Conservation (phyloP, 768 basidiomycete species). For the Russula sp. region DNA sequence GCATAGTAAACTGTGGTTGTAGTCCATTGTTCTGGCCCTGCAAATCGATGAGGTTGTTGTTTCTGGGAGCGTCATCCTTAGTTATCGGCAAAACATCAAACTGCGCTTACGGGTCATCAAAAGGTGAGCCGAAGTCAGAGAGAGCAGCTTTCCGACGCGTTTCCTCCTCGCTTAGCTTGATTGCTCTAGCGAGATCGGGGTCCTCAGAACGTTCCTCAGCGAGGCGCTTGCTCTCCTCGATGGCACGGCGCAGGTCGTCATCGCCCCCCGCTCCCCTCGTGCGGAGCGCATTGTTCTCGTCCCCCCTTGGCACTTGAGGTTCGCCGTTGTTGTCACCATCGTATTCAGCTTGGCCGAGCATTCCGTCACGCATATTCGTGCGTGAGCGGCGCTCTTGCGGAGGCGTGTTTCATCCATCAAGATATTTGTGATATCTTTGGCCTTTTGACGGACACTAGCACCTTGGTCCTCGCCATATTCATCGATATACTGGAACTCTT, state of each 20-base stretch:
- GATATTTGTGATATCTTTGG: slow-evolving; percentile 96
- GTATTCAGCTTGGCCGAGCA: slow-evolving; percentile 59
- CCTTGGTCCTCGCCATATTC: slow-evolving; percentile 96
- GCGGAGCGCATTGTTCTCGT: slow-evolving; percentile 35
- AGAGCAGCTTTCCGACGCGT: slow-evolving; percentile 61
- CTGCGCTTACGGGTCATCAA: slow-evolving; percentile 77
- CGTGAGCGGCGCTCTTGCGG: slow-evolving; percentile 78
- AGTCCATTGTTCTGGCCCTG: slow-evolving; percentile 30
- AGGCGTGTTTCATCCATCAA: slow-evolving; percentile 82
- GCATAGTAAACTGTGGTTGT: slow-evolving; percentile 51
- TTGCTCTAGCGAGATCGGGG: slow-evolving; percentile 74
- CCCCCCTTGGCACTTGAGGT: slow-evolving; percentile 40
- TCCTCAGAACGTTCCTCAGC: slow-evolving; percentile 77
- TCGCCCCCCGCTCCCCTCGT: slow-evolving; percentile 34
- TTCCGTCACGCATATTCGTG: slow-evolving; percentile 91
- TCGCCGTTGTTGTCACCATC: slow-evolving; percentile 30
- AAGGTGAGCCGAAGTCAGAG: slow-evolving; percentile 65
- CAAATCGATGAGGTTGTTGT: slow-evolving; percentile 12
- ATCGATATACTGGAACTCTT: slow-evolving; percentile 96
- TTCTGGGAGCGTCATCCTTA: slow-evolving; percentile 1
- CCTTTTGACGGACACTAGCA: slow-evolving; percentile 95
- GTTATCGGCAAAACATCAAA: slow-evolving; percentile 9
- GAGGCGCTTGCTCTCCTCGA: slow-evolving; percentile 82
- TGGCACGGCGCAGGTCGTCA: slow-evolving; percentile 78
- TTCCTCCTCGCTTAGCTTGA: slow-evolving; percentile 86